Conservation (phyloP, 2,329 filamentous ascomycete genomes). For the Microcera coccophila region DNA sequence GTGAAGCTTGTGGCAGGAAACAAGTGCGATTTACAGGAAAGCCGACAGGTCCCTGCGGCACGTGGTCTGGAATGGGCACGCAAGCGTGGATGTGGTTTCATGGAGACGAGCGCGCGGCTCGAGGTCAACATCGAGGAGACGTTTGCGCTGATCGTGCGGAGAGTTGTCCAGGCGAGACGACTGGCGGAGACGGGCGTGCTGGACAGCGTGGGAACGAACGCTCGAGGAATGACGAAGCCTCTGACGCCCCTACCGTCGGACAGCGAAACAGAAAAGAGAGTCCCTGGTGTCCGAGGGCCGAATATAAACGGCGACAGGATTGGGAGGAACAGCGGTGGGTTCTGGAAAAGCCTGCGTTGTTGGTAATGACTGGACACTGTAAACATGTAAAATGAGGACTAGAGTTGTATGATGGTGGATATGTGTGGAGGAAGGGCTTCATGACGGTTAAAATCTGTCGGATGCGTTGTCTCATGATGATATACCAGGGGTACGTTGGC, state of each 20-base stretch:
- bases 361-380: constrained; percentile 40
- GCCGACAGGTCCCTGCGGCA: constrained; percentile 64
- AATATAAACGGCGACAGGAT: constrained; percentile 42
- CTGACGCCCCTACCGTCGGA: constrained; percentile 48
- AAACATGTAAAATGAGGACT: neutral
- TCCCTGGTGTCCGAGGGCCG: constrained; percentile 42
- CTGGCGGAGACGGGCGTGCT: constrained; percentile 46
- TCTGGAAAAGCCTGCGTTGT: constrained; percentile 55
- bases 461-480: constrained; percentile 18
- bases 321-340: constrained; percentile 42
- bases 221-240: constrained; percentile 55
- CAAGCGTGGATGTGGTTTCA: constrained; percentile 71
- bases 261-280: constrained; percentile 43
- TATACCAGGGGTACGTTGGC: constrained; percentile 30
- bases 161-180: constrained; percentile 56
- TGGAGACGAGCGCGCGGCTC: constrained; percentile 81
- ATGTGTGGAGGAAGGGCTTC: neutral
- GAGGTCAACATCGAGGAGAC: constrained; percentile 90
- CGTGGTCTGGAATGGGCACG: constrained; percentile 75
- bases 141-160: constrained; percentile 65
- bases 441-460: constrained; percentile 10
- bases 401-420: neutral
- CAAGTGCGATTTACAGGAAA: constrained; percentile 76
- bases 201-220: constrained; percentile 42
- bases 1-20: constrained; percentile 83